Conservation (phyloP, 1,139 yeast genomes). For the Torulaspora pretoriensis region DNA sequence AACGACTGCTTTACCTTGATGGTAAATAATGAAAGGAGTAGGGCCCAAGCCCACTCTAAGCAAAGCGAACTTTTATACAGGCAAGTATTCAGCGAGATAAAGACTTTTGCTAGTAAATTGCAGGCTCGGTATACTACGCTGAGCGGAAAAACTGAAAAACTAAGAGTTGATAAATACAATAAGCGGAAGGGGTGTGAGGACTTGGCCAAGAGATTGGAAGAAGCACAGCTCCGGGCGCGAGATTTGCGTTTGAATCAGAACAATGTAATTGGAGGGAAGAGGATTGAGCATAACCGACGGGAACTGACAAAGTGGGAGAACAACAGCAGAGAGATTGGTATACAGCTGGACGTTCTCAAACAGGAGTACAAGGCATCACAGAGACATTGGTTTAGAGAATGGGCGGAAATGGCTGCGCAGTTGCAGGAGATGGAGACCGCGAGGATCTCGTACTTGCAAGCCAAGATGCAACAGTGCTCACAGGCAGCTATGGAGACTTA, state of each 20-base stretch:
- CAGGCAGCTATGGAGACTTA: constrained; percentile 27
- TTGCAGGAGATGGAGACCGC: constrained; percentile 76
- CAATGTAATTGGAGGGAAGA: constrained; percentile 75
- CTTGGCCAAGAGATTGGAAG: constrained; percentile 26
- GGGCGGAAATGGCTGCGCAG: constrained; percentile 66
- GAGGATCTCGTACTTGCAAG: constrained; percentile 68
- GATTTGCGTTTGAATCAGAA: constrained; percentile 43
- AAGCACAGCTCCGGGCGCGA: constrained; percentile 27
- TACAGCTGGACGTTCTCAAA: constrained; percentile 50
- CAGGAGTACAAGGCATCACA: constrained; percentile 55
- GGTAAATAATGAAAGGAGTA: constrained; percentile 23
- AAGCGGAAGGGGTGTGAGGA: constrained; percentile 33
- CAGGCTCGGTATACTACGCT: constrained; percentile 53
- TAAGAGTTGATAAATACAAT: constrained; percentile 31
- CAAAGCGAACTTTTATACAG: constrained; percentile 31
- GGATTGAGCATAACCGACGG: constrained; percentile 60
- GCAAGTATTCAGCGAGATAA: constrained; percentile 26
- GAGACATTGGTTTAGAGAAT: constrained; percentile 71
- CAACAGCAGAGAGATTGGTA: constrained; percentile 45
- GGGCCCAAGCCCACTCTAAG: constrained; percentile 33
- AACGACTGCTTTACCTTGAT: constrained; percentile 18
- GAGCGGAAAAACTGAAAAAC: constrained; percentile 72
- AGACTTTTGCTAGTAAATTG: constrained; percentile 25
- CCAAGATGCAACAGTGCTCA: constrained; percentile 79
- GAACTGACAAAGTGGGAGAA: constrained; percentile 56